These are phyloP conservation scores for Breynia disticha DNA, from an alignment of 441 rosid species.

Conservation along the genomic window DNA sequence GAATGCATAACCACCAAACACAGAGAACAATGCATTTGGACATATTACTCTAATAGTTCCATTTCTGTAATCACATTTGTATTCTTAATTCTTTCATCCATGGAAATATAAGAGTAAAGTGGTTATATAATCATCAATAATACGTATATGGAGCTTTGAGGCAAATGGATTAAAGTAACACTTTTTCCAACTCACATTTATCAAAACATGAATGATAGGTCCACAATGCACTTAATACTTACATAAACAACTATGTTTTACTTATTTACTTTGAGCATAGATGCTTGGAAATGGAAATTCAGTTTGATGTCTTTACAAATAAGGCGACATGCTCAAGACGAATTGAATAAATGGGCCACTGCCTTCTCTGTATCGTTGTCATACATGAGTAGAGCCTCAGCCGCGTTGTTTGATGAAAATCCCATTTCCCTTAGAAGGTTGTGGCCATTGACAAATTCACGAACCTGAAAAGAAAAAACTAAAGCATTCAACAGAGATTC, in stretches of 20 bases:
- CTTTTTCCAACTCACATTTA: too few relatives aligned
- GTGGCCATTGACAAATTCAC: constrained; percentile 55
- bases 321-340: constrained; percentile 37
- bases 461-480: constrained; percentile 34
- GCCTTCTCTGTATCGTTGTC: constrained; percentile 79
- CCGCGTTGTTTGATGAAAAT: constrained; percentile 52
- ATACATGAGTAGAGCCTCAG: constrained; percentile 53
- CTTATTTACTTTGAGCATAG: too few relatives aligned
- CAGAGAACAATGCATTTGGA: neutral
- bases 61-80: neutral
- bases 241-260: too few relatives aligned
- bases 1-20: constrained; percentile 1
- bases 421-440: constrained; percentile 69
- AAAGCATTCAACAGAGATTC: neutral
- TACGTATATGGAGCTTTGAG: neutral
- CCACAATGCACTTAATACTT: too few relatives aligned
- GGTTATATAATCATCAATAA: too few relatives aligned
- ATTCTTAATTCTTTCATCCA: constrained; percentile 12
- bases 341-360: constrained; percentile 52
- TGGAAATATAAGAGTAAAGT: neutral
- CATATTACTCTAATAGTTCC: neutral
- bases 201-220: too few relatives aligned
- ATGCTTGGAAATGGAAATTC: too few relatives aligned
- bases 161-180: too few relatives aligned
- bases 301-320: neutral